Evolutionary conservation across 208 protist genomes (phyloP).

Genomic region (Wallacemonas rigidus): DNA sequence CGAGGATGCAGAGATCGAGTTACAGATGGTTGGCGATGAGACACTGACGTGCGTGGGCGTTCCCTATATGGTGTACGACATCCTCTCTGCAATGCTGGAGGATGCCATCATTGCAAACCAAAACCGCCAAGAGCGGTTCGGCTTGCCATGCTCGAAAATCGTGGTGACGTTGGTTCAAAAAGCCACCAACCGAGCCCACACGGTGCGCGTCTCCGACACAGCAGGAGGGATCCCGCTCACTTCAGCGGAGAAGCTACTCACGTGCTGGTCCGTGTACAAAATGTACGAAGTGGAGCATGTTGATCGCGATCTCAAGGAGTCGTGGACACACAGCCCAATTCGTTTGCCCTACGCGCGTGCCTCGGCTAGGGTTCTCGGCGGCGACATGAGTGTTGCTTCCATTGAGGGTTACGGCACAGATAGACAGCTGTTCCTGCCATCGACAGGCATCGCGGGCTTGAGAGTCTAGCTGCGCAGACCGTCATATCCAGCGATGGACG

Average conservation of each 20-base stretch:
- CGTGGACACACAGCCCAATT: constrained; percentile 70
- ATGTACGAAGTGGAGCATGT: constrained; percentile 22
- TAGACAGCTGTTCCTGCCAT: constrained; percentile 57
- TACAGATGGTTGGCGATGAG: constrained; percentile 48
- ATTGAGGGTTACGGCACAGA: constrained; percentile 82
- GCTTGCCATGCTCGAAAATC: constrained; percentile 54
- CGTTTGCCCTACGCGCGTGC: constrained; percentile 62
- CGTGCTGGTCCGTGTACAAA: constrained; percentile 61
- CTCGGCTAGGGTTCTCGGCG: constrained; percentile 51
- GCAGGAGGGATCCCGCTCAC: constrained; percentile 66
- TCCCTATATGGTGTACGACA: constrained; percentile 75
- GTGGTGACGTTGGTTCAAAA: constrained; percentile 57
- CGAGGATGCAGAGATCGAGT: constrained; percentile 52
- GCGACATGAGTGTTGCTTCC: constrained; percentile 55
- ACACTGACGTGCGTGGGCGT: constrained; percentile 54
- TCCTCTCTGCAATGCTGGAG: constrained; percentile 65
- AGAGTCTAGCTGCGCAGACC: constrained; percentile 10
- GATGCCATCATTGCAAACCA: constrained; percentile 66
- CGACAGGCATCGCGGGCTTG: constrained; percentile 35
- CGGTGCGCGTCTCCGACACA: constrained; percentile 68
- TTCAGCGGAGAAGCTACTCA: constrained; percentile 32
- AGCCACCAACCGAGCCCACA: constrained; percentile 41
- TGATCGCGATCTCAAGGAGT: constrained; percentile 22
- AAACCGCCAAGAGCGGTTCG: constrained; percentile 47
- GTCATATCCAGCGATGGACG: no score